Conservation (phyloP, 352 stramenopile genomes). For the Phytophthora pistaciae region DNA sequence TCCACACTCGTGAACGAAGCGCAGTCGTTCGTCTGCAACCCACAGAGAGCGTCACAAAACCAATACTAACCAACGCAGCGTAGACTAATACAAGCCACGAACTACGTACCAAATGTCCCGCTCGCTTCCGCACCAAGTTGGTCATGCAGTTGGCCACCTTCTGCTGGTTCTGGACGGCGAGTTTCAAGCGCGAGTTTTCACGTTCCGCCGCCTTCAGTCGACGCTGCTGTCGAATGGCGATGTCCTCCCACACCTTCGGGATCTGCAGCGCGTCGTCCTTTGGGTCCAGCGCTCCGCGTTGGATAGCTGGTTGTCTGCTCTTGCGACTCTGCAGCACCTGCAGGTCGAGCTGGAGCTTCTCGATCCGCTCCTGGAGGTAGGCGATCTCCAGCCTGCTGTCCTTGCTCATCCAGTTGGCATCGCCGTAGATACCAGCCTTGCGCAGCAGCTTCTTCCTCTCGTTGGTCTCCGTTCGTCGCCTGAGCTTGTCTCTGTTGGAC, state of each 20-base stretch:
- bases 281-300: background rate
- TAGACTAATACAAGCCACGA: background rate
- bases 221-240: constrained; percentile 41
- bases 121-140: constrained; percentile 35
- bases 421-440: constrained; percentile 42
- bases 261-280: constrained; percentile 12
- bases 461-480: constrained; percentile 25
- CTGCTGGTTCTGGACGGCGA: constrained; percentile 48
- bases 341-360: constrained; percentile 46
- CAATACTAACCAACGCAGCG: constrained; percentile 1
- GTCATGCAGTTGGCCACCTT: constrained; percentile 29
- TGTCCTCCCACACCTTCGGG: constrained; percentile 40
- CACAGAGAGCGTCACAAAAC: constrained; percentile 8
- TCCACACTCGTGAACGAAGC: constrained; percentile 31
- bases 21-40: constrained; percentile 32
- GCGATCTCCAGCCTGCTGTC: constrained; percentile 65
- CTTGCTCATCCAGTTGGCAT: constrained; percentile 40
- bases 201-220: constrained; percentile 44
- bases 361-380: constrained; percentile 73
- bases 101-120: constrained; percentile 28
- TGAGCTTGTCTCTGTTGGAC: constrained; percentile 22
- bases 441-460: constrained; percentile 52
- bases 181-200: constrained; percentile 53
- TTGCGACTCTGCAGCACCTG: constrained; percentile 45
- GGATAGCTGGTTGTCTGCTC: constrained; percentile 17